Conservation (phyloP, 345 rosid species). For the Euphorbia pulcherrima region DNA sequence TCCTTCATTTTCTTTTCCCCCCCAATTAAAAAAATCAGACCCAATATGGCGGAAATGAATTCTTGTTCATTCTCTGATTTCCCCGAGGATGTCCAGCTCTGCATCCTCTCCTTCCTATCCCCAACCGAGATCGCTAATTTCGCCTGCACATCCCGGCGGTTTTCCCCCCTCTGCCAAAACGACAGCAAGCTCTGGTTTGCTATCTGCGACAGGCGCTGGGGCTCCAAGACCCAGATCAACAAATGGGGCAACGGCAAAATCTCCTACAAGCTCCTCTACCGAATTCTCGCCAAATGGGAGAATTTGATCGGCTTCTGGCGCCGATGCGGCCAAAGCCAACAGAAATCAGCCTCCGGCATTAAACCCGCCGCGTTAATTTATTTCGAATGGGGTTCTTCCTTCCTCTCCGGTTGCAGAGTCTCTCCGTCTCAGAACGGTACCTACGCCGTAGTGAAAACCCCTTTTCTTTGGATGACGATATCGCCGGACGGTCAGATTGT, state of each 20-base stretch:
- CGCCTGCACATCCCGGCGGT: constrained; percentile 76
- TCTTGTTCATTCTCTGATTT: constrained; percentile 49
- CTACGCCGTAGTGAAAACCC: constrained; percentile 44
- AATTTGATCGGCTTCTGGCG: constrained; percentile 92
- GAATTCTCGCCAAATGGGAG: constrained; percentile 54
- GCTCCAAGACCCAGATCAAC: constrained; percentile 59
- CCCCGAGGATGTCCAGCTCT: constrained; percentile 82
- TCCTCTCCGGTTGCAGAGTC: constrained; percentile 60
- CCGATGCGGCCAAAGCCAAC: constrained; percentile 52
- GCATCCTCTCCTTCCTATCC: constrained; percentile 66
- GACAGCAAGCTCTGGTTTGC: constrained; percentile 69
- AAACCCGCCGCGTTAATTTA: constrained; percentile 54
- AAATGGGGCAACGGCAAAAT: constrained; percentile 70
- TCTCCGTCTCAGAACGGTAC: constrained; percentile 43
- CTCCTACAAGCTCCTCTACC: constrained; percentile 57
- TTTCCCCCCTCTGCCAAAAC: constrained; percentile 47
- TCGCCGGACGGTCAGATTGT: constrained; percentile 50
- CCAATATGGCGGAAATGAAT: constrained; percentile 8
- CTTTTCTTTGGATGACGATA: constrained; percentile 59
- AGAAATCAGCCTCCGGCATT: constrained; percentile 15
- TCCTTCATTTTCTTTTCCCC: not conserved
- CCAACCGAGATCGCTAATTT: constrained; percentile 63
- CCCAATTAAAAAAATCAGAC: constrained; percentile 16
- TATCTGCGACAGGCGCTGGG: constrained; percentile 77
- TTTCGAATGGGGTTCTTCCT: constrained; percentile 87